Conservation (phyloP, 306 rosid genomes). For the Rubus parviflorus region DNA sequence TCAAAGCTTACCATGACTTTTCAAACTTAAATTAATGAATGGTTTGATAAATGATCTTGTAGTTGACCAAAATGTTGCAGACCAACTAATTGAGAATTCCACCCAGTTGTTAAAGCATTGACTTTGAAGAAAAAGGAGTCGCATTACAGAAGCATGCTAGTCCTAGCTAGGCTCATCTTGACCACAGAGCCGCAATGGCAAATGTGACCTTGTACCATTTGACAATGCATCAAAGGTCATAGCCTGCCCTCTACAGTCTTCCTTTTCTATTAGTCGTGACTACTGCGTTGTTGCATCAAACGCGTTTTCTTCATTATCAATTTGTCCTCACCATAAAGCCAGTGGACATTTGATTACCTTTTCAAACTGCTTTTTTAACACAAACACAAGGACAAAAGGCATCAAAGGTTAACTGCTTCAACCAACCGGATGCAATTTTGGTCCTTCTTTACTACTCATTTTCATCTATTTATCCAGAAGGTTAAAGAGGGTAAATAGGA, state of each 20-base stretch:
- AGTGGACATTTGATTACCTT: not conserved
- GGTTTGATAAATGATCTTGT: slow-evolving; percentile 17
- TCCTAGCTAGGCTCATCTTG: not conserved
- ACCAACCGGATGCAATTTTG: not conserved
- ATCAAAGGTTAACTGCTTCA: not conserved
- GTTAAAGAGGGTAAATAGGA: not conserved
- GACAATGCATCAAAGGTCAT: not conserved
- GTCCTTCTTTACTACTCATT: no score
- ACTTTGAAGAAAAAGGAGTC: slow-evolving; percentile 6
- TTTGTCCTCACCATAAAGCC: not conserved
- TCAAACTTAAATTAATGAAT: not conserved
- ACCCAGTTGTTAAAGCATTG: slow-evolving; percentile 10
- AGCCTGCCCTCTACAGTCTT: not conserved
- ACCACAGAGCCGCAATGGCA: not conserved
- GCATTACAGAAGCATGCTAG: not conserved
- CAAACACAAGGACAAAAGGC: not conserved
- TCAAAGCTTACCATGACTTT: not conserved
- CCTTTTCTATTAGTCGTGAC: not conserved
- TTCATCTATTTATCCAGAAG: not conserved
- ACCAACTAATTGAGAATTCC: not conserved
- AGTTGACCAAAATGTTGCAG: slow-evolving; percentile 16
- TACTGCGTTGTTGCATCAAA: not conserved
- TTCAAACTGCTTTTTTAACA: not conserved
- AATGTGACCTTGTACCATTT: not conserved
- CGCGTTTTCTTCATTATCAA: not conserved